These are phyloP conservation scores for Salvia hispanica DNA, from an alignment of 257 asterid genomes.

Conservation along the genomic window DNA sequence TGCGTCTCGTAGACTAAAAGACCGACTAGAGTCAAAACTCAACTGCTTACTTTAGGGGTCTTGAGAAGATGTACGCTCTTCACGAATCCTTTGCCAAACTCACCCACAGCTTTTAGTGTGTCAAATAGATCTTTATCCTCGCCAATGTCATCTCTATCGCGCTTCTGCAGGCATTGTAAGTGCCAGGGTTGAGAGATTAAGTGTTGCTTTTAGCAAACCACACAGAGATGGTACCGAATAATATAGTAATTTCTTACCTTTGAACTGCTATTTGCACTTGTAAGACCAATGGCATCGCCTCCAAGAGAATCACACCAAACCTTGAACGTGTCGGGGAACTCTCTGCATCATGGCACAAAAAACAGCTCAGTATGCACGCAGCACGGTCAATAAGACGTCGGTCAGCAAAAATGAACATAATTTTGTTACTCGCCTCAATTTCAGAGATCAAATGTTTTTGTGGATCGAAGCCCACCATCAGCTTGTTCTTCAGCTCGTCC, in stretches of 20 bases:
- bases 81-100: too few species aligned
- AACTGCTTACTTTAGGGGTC: constrained; percentile 56
- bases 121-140: constrained; percentile 50
- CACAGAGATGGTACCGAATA: background rate
- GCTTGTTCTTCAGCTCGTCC: constrained; percentile 58
- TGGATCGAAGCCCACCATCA: constrained; percentile 95
- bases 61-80: too few species aligned
- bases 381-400: background rate
- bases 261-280: constrained; percentile 46
- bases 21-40: background rate
- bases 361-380: background rate
- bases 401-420: background rate
- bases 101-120: too few species aligned
- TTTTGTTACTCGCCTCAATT: constrained; percentile 65
- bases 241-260: constrained; percentile 20
- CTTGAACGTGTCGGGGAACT: constrained; percentile 67
- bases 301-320: constrained; percentile 93
- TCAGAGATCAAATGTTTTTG: constrained; percentile 61
- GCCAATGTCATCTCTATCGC: constrained; percentile 49
- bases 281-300: constrained; percentile 94
- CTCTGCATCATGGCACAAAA: constrained; percentile 49
- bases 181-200: constrained; percentile 1
- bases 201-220: background rate
- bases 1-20: too few species aligned
- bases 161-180: constrained; percentile 59